These are phyloP conservation scores for Actinomortierella ambigua DNA, from an alignment of 371 early-diverging fungal species.

Conservation along the genomic window DNA sequence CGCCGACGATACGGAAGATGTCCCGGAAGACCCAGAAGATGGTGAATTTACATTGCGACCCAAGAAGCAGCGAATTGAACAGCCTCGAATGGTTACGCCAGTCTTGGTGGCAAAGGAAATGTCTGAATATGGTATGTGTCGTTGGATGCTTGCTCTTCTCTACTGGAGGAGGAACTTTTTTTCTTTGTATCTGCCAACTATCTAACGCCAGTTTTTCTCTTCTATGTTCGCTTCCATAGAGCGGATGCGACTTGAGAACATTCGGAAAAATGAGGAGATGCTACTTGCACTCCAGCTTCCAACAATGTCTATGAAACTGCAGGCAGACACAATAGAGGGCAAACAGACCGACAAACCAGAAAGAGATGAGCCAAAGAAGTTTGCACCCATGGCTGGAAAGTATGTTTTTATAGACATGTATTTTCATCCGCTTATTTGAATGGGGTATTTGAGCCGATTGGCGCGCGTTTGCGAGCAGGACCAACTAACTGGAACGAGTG, in stretches of 20 bases:
- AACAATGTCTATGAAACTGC: constrained; percentile 23
- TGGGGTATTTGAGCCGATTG: too few relatives aligned
- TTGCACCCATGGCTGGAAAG: not conserved
- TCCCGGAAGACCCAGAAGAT: not conserved
- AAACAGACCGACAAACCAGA: not conserved
- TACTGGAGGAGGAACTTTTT: too few relatives aligned
- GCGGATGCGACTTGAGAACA: constrained; percentile 63
- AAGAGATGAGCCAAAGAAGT: not conserved
- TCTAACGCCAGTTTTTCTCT: not conserved
- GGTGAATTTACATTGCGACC: not conserved
- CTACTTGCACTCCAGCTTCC: constrained; percentile 52
- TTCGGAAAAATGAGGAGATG: constrained; percentile 64
- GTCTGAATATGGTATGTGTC: constrained; percentile 30
- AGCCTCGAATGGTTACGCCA: not conserved
- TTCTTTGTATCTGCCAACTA: too few relatives aligned
- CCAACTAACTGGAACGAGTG: too few relatives aligned
- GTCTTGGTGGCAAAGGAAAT: not conserved
- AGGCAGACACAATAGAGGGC: constrained; percentile 4
- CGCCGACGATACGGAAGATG: constrained; percentile 8
- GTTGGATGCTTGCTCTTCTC: too few relatives aligned
- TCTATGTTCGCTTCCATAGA: constrained; percentile 43
- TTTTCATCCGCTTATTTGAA: too few relatives aligned
- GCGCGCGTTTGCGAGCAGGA: too few relatives aligned
- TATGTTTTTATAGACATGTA: not conserved
- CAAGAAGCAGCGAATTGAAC: not conserved